Evolutionary conservation across 108 stramenopile species (phyloP), one percentile per base, ranked within the genome.

Genomic region (Pseudonitzschia delicatissima): DNA sequence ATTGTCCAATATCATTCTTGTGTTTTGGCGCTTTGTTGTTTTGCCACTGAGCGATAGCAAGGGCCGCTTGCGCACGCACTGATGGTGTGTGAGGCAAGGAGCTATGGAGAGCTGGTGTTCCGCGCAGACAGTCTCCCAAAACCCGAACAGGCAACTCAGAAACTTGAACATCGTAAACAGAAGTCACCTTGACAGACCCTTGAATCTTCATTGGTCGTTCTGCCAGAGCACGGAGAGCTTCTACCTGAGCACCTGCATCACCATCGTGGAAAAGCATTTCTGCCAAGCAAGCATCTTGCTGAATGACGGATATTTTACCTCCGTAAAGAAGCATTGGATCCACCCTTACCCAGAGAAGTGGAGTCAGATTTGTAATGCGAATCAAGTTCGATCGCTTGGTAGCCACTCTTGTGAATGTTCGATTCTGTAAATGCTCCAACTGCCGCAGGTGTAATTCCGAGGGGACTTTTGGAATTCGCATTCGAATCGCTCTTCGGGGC

Each of bases 41-140:
- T 71, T 93, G 92, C 92, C 92, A 93, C 58, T 93, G 92, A 18
- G 84, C 92, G 44, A 93, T 90, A 18, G 87, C 84, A 21, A 91
- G 60, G 31, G 92, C 89, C 47, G 89, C 92, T 70, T 93, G 89
- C 9, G 76, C 72, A 33, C 92, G 81, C 21, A 93, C 78, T 6
- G 82, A 77, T 33, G 93, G 90, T 20, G 88, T 89, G 63, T 94
- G 93, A 17, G 93, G 93, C 20, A 94, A 73, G 17, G 85, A 84
- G 42, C 81, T 82, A 55, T 94, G 88, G 7, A 91, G 69, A 5
- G 93, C 88, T 26, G 85, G 80, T 34, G 90, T 89, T 15, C 93
- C 93, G 13, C 90, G 72, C 26, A 94, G 73, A 48, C 93, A 94
- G 55, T 94, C 93, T 21, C 87, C 87, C 29, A 94, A 67, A 23